These are phyloP conservation scores for Phytophthora litchii DNA, from an alignment of 352 stramenopile genomes.

Conservation along the genomic window DNA sequence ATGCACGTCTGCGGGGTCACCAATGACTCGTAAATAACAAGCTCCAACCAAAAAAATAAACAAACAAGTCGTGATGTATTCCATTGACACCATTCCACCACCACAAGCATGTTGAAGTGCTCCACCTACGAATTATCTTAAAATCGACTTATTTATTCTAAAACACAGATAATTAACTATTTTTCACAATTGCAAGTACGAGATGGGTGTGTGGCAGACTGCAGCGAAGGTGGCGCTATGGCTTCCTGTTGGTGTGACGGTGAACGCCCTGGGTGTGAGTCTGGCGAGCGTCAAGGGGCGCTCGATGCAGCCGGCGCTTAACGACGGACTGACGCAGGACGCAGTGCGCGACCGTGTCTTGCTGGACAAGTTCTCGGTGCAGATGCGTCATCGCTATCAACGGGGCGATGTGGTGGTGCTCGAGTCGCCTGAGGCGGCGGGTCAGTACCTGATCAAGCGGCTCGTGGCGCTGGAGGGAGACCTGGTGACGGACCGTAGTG, in stretches of 20 bases:
- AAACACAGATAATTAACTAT: background rate
- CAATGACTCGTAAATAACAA: conserved; percentile 53
- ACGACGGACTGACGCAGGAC: conserved; percentile 70
- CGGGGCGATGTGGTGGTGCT: conserved; percentile 86
- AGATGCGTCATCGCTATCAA: conserved; percentile 64
- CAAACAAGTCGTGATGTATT: too few relatives aligned
- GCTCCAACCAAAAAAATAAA: background rate
- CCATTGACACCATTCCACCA: too few relatives aligned
- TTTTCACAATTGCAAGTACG: background rate
- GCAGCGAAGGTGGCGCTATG: conserved; percentile 69
- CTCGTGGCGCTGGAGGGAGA: conserved; percentile 81
- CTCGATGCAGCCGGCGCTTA: conserved; percentile 86
- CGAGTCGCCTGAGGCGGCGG: conserved; percentile 59
- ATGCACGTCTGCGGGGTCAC: conserved; percentile 85
- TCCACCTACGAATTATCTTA: conserved; percentile 1
- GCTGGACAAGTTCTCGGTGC: conserved; percentile 87
- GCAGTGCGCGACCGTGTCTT: conserved; percentile 79
- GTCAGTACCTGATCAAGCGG: conserved; percentile 78
- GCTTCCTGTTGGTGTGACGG: conserved; percentile 78
- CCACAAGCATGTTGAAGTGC: conserved; percentile 5
- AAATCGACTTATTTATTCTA: background rate
- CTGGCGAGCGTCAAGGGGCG: conserved; percentile 75
- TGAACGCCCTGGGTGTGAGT: conserved; percentile 80
- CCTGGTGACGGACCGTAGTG: conserved; percentile 58
- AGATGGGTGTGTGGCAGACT: conserved; percentile 72